Conservation (phyloP, 306 rosid species). For the Hippophae rhamnoides region DNA sequence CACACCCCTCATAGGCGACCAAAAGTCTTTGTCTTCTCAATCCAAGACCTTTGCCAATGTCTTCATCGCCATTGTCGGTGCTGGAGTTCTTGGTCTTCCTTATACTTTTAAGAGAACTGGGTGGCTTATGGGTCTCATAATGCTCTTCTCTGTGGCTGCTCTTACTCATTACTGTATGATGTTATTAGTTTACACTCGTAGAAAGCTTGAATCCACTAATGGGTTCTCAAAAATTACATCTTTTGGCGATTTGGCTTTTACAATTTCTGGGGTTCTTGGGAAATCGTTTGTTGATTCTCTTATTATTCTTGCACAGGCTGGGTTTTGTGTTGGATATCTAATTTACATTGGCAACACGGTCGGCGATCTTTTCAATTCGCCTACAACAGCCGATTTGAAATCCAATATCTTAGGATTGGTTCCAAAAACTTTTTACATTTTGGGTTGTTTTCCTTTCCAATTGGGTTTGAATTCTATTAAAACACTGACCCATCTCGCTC, state of each 20-base stretch:
- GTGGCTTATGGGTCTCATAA: conserved; percentile 35
- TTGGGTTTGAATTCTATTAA: conserved; percentile 38
- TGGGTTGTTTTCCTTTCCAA: conserved; percentile 45
- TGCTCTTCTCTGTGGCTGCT: conserved; percentile 31
- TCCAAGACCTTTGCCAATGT: conserved; percentile 52
- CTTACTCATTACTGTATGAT: conserved; percentile 48
- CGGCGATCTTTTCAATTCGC: conserved; percentile 23
- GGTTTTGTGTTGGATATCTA: conserved; percentile 46
- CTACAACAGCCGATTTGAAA: conserved; percentile 8
- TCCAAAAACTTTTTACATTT: conserved; percentile 36
- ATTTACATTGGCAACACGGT: conserved; percentile 43
- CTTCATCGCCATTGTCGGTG: conserved; percentile 48
- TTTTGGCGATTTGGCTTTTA: conserved; percentile 47
- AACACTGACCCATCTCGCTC: conserved; percentile 41
- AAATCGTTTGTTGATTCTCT: conserved; percentile 30
- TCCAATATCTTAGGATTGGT: conserved; percentile 21
- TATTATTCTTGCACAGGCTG: conserved; percentile 36
- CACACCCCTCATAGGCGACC: conserved; percentile 34
- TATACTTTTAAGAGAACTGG: conserved; percentile 50
- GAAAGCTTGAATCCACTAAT: conserved; percentile 32
- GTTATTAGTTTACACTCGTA: conserved; percentile 42
- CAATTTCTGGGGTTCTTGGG: conserved; percentile 33
- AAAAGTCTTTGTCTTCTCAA: conserved; percentile 25
- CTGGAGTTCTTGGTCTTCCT: conserved; percentile 50
- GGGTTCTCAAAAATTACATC: conserved; percentile 27